Conservation (phyloP, 1,139 yeast genomes). For the Zygosaccharomyces pseudobailii region DNA sequence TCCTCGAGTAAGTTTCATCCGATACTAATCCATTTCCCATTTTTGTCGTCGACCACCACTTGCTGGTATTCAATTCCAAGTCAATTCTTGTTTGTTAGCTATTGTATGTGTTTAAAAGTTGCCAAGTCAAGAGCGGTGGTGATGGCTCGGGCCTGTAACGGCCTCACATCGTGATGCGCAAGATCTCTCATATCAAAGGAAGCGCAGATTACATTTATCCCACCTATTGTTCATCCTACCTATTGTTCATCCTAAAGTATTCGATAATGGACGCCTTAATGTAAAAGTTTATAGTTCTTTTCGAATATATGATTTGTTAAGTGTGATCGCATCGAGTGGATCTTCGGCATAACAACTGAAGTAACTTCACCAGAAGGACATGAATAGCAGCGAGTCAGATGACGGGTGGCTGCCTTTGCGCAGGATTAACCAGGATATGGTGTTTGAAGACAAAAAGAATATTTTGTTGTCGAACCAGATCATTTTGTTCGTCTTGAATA, state of each 20-base stretch:
- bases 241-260: no score
- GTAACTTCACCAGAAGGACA: not conserved
- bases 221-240: not conserved
- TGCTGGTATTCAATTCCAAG: not conserved
- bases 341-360: constrained; percentile 1
- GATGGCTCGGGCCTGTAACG: constrained; percentile 11
- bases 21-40: constrained; percentile 7
- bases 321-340: not conserved
- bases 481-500: constrained; percentile 19
- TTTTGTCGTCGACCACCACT: not conserved
- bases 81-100: not conserved
- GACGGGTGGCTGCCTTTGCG: not conserved
- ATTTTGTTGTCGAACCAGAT: constrained; percentile 16
- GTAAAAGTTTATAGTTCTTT: not conserved
- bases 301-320: not conserved
- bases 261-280: not conserved
- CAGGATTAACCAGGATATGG: not conserved
- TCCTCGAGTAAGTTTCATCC: constrained; percentile 23
- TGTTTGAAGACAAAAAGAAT: constrained; percentile 10
- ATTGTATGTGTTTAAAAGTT: not conserved
- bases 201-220: not conserved
- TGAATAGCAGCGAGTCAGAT: not conserved
- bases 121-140: not conserved
- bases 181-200: not conserved
- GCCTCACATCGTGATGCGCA: constrained; percentile 2